Evolutionary conservation across 2,329 filamentous ascomycete species (phyloP).

Genomic region (Curvularia spicifera): DNA sequence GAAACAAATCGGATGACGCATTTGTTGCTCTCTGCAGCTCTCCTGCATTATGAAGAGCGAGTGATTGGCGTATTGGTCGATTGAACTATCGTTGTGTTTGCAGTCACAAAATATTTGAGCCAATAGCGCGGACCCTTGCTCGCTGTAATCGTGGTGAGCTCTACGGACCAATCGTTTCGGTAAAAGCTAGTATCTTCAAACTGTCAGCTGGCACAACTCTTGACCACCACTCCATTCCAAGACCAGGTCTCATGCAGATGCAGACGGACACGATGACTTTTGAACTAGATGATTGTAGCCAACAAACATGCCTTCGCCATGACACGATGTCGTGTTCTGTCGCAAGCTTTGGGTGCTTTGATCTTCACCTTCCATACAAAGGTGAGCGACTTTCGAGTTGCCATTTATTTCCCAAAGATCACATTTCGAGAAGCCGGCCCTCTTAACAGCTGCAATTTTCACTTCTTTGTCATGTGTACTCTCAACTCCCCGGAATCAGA

Average conservation of each 20-base stretch:
- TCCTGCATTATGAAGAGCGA: not conserved
- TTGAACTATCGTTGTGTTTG: not conserved
- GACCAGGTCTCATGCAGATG: not conserved
- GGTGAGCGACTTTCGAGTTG: not conserved
- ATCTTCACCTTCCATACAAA: slow-evolving; percentile 3
- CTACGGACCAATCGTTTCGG: slow-evolving; percentile 10
- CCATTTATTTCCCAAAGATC: not conserved
- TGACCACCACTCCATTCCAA: slow-evolving; percentile 9
- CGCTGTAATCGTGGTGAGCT: slow-evolving; percentile 5
- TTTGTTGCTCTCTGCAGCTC: not conserved
- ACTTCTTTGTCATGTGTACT: not conserved
- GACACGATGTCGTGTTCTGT: not conserved
- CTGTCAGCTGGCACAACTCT: not conserved
- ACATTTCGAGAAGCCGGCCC: not conserved
- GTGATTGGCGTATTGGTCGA: not conserved
- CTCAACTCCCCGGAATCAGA: slow-evolving; percentile 7
- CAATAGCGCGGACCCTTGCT: not conserved
- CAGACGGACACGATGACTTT: not conserved
- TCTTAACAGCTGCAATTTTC: not conserved
- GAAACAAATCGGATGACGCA: not conserved
- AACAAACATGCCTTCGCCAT: slow-evolving; percentile 6
- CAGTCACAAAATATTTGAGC: not conserved
- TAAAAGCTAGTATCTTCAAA: slow-evolving; percentile 4
- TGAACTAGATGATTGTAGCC: not conserved
- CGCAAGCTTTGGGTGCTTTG: slow-evolving; percentile 2